phyloP scores from a whole-genome alignment of 1,284 basidiomycete species.

The Ceratobasidium sp. region DNA sequence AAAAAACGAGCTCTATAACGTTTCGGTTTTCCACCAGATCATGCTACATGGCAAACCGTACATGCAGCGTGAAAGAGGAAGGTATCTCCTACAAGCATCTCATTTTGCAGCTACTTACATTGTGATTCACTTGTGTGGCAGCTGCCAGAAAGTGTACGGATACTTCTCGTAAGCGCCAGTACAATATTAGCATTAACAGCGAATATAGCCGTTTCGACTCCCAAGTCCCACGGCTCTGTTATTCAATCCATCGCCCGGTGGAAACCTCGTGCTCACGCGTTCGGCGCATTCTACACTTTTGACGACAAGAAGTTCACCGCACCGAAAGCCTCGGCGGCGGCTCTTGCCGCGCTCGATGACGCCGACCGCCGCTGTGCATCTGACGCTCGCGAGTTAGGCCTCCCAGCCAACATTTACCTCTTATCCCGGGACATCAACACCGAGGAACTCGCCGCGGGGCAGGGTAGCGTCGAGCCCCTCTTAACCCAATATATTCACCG shows the following conservation, averaged over 20 bases:
- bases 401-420: background rate
- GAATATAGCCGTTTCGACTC: background rate
- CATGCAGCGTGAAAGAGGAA: too few species aligned
- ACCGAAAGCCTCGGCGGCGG: background rate
- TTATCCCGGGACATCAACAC: background rate
- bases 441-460: background rate
- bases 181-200: background rate
- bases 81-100: too few species aligned
- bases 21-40: too few species aligned
- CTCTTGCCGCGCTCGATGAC: background rate
- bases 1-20: too few species aligned
- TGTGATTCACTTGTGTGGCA: too few species aligned
- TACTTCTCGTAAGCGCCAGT: too few species aligned
- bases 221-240: background rate
- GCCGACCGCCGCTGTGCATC: background rate
- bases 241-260: background rate
- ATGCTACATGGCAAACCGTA: too few species aligned
- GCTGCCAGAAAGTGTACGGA: too few species aligned
- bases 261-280: background rate
- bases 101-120: too few species aligned
- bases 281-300: background rate
- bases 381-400: too few species aligned
- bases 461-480: background rate
- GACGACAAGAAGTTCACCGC: background rate
- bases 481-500: background rate